These are phyloP conservation scores for Blastobotrys robertii DNA, from an alignment of 805 yeast genomes.

Conservation along the genomic window DNA sequence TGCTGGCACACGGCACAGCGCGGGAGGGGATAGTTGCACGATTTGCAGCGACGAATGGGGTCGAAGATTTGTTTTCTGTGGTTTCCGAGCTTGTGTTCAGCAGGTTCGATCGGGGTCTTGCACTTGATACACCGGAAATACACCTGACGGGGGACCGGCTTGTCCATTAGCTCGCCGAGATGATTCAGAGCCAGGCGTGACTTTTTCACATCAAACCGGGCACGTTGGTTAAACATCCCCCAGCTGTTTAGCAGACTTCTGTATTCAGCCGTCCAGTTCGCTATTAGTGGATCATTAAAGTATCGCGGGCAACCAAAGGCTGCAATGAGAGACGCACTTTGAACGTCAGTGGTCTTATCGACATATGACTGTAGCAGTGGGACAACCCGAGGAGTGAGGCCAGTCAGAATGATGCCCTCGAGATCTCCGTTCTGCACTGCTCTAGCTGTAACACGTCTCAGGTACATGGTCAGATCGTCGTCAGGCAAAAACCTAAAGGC, in stretches of 20 bases:
- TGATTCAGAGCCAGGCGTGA: conserved; percentile 49
- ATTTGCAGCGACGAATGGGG: conserved; percentile 44
- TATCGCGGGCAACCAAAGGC: conserved; percentile 79
- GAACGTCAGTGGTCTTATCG: conserved; percentile 82
- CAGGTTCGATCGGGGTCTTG: conserved; percentile 36
- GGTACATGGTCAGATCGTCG: conserved; percentile 57
- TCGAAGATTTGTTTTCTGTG: not conserved
- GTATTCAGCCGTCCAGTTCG: conserved; percentile 65
- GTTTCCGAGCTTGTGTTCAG: conserved; percentile 1
- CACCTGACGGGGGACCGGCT: conserved; percentile 60
- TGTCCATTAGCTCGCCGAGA: conserved; percentile 38
- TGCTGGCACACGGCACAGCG: conserved; percentile 83
- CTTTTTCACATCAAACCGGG: conserved; percentile 75
- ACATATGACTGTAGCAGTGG: conserved; percentile 79
- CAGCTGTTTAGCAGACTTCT: conserved; percentile 65
- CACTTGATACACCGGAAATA: conserved; percentile 76
- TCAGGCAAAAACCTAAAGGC: conserved; percentile 81
- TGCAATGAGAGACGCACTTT: conserved; percentile 76
- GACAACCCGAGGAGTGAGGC: conserved; percentile 79
- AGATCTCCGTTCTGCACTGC: conserved; percentile 75
- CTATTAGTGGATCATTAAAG: conserved; percentile 62
- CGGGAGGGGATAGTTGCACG: conserved; percentile 82
- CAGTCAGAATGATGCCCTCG: conserved; percentile 85
- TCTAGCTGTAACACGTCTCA: conserved; percentile 57
- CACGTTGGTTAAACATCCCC: conserved; percentile 68